Evolutionary conservation across 345 rosid species (phyloP), one percentile per base, ranked within the genome.

Genomic region (Arabidopsis suecica): DNA sequence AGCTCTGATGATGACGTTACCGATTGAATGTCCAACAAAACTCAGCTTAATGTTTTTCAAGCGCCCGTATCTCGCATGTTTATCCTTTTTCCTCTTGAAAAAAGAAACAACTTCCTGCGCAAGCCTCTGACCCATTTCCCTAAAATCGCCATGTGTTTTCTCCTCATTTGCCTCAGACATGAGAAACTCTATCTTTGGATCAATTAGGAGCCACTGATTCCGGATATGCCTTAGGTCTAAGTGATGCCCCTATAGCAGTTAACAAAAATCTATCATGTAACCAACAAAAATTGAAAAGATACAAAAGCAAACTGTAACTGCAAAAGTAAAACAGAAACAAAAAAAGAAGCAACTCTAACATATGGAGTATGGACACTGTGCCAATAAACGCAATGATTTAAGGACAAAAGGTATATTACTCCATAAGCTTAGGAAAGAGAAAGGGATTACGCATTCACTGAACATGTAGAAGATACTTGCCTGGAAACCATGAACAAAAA

Each of bases 401-500:
- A 34, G 16, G 58, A 36, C 7, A 25, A 48, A 36, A 48, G 50
- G 23, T 37, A 56, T 38, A 69, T 42, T 68, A 8, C 25, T 37
- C 45, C 9, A 44, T 37, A 16, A 48, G 48, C 16, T 38, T 6
- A 25, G 53, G 53, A 40, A 25, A 63, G 51, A 65, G 38, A 1
- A 55, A 13, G 37, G 10, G 14, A 53, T 51, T 7, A 45, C 11
- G 23, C 42, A 8, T 40, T 30, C 36, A 40, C 44, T 4, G 1
- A 64, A 12, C 9, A 48, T 65, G 41, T 11, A 32, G 50, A 33
- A 9, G 61, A 49, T 65, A 72, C 93, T 82, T 90, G 85, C 98
- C 98, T 93, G 98, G 85, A 96, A 96, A 45, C 98, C 99, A 81
- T 93, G 99, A 79, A 96, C 98, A 79, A 96, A 96, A 38, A 96